Evolutionary conservation across 768 basidiomycete species (phyloP).

Genomic region (Lactarius psammicola): DNA sequence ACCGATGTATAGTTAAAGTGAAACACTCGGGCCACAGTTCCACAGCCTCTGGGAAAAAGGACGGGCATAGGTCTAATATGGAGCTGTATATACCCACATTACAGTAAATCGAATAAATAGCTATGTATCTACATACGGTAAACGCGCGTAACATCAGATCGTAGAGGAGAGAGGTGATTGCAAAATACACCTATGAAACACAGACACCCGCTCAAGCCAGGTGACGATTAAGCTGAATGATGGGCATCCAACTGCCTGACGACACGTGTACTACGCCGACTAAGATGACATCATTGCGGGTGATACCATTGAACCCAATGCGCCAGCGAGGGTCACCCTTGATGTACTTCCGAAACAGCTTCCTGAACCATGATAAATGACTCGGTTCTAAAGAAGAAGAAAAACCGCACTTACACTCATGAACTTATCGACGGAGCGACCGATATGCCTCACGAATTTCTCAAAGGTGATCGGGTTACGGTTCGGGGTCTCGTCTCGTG

Average conservation of each 20-base stretch:
- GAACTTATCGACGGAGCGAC: slow-evolving; percentile 27
- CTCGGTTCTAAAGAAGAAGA: not conserved
- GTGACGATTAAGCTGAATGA: slow-evolving; percentile 28
- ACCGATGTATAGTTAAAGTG: not conserved
- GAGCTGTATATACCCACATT: not conserved
- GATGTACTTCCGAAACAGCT: slow-evolving; percentile 16
- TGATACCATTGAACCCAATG: slow-evolving; percentile 25
- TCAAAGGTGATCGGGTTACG: slow-evolving; percentile 27
- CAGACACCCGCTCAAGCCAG: slow-evolving; percentile 6
- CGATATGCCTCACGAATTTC: slow-evolving; percentile 27
- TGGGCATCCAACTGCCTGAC: slow-evolving; percentile 30
- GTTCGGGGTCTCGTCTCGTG: slow-evolving; percentile 25
- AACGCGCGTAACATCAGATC: not conserved
- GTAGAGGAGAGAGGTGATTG: not conserved
- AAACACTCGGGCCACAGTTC: not conserved
- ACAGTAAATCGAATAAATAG: slow-evolving; percentile 1
- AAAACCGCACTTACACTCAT: slow-evolving; percentile 14
- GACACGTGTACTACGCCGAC: slow-evolving; percentile 29
- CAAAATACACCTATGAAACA: slow-evolving; percentile 2
- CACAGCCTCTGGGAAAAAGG: not conserved
- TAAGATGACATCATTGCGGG: slow-evolving; percentile 21
- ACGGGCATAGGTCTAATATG: not conserved
- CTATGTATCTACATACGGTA: not conserved
- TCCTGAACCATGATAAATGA: slow-evolving; percentile 11
- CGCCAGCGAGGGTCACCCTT: slow-evolving; percentile 25